Evolutionary conservation across 805 yeast species (phyloP), one percentile per base, ranked within the genome.

Genomic region (Metschnikowia sp.): DNA sequence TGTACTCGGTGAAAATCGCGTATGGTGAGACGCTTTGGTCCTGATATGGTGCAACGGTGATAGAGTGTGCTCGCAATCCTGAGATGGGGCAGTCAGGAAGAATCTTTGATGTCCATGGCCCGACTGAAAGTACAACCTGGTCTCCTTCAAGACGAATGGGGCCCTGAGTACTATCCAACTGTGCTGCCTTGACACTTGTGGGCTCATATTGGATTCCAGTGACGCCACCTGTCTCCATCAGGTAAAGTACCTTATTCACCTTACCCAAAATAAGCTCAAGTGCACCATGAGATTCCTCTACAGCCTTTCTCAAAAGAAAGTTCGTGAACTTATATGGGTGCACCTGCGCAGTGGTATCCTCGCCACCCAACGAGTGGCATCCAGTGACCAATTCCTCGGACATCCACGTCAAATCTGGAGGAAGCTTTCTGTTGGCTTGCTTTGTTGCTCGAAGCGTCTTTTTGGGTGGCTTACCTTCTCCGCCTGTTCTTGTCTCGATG

Each of bases 311-410:
- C 51, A 92, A 69, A 10, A 92, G 73, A 61, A 79, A 87, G 45
- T 85, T 86, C n/a, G 98, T 92, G 68, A 94, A 91, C 61, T 85
- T 85, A 69, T 86, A 89, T 2, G 99, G 98, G 63, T 92, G 97
- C 6, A 94, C 96, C 68, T 94, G 98, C 0, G 97, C 98, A 1
- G 97, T 92, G 11, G 95, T 83, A 51, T 85, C 91, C 30, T 80
- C 77, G 19, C 87, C 92, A 30, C 98, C 97, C 42, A 92, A 68
- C 8, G 81, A 77, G 2, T 91, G 82, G 84, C 96, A 89, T 47
- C 78, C 83, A 48, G 76, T 77, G 8, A 92, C 82, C 28, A 84
- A 62, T 4, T 78, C 75, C 32, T 78, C 74, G 42, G 80, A 76
- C 54, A 90, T 81, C 97, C 97, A 91, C 54, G 82, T 82, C 44